Conservation (phyloP, 257 asterid species). For the Striga asiatica region DNA sequence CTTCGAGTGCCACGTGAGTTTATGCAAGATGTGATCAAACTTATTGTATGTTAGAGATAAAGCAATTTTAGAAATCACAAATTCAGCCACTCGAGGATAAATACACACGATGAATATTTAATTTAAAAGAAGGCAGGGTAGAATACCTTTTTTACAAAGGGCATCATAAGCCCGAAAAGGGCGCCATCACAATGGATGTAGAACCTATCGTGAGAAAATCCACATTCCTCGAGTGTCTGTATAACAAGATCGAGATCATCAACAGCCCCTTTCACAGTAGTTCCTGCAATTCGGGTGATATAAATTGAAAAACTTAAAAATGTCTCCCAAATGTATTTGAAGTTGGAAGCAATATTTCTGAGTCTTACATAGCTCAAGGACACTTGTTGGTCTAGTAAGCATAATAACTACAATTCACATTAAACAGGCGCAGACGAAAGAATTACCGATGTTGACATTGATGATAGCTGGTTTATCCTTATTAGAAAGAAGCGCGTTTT, state of each 20-base stretch:
- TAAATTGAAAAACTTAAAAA: conserved; percentile 6
- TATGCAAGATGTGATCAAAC: not conserved
- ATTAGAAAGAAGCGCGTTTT: conserved; percentile 48
- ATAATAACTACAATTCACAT: not conserved
- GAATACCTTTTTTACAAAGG: conserved; percentile 79
- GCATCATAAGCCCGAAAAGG: conserved; percentile 97
- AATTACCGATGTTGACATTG: conserved; percentile 82
- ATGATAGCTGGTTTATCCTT: conserved; percentile 86
- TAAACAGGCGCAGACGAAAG: conserved; percentile 6
- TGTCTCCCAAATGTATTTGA: not conserved
- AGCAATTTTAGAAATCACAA: not conserved
- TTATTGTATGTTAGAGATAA: not conserved
- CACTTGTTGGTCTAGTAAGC: not conserved
- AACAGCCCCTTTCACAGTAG: conserved; percentile 98
- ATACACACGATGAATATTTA: not conserved
- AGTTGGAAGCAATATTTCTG: no score
- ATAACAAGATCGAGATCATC: conserved; percentile 97
- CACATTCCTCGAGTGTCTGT: conserved; percentile 75
- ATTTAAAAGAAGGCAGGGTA: not conserved
- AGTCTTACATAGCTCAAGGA: no score
- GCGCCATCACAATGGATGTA: conserved; percentile 98
- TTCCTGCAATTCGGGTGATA: conserved; percentile 49
- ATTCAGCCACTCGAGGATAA: not conserved
- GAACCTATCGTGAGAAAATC: conserved; percentile 71
- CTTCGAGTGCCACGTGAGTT: not conserved